These are phyloP conservation scores for Aureobasidium sp. DNA, from an alignment of 2,329 filamentous ascomycete species.

Conservation along the genomic window DNA sequence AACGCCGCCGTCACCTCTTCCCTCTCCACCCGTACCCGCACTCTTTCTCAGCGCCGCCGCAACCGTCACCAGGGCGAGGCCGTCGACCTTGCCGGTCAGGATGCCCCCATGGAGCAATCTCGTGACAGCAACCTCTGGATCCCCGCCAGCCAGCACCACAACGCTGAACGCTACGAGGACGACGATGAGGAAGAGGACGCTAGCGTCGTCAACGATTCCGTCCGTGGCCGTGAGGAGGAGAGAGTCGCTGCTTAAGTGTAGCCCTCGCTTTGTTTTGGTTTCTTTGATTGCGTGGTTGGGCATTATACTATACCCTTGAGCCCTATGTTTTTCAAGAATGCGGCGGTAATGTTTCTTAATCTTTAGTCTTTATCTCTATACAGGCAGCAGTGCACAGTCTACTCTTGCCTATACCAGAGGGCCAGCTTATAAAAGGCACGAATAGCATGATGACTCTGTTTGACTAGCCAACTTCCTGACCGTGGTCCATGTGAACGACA, in stretches of 20 bases:
- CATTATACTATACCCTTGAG: slow-evolving; percentile 9
- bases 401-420: not conserved
- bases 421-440: not conserved
- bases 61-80: slow-evolving; percentile 56
- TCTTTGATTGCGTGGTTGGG: slow-evolving; percentile 7
- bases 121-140: slow-evolving; percentile 75
- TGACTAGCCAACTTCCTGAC: not conserved
- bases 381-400: slow-evolving; percentile 3
- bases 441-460: slow-evolving; percentile 1
- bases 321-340: slow-evolving; percentile 6
- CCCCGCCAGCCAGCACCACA: slow-evolving; percentile 59
- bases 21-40: slow-evolving; percentile 79
- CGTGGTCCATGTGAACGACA: not conserved
- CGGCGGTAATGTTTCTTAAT: slow-evolving; percentile 12
- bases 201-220: slow-evolving; percentile 32
- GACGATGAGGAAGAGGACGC: slow-evolving; percentile 58
- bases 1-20: slow-evolving; percentile 83
- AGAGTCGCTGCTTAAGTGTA: slow-evolving; percentile 8
- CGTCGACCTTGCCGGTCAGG: slow-evolving; percentile 75
- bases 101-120: slow-evolving; percentile 63
- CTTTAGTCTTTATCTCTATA: not conserved
- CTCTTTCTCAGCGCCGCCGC: slow-evolving; percentile 75
- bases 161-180: slow-evolving; percentile 50
- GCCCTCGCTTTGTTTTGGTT: not conserved
- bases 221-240: slow-evolving; percentile 39